These are phyloP conservation scores for Guyanaporus albipodus DNA, from an alignment of 768 basidiomycete genomes.

Conservation along the genomic window DNA sequence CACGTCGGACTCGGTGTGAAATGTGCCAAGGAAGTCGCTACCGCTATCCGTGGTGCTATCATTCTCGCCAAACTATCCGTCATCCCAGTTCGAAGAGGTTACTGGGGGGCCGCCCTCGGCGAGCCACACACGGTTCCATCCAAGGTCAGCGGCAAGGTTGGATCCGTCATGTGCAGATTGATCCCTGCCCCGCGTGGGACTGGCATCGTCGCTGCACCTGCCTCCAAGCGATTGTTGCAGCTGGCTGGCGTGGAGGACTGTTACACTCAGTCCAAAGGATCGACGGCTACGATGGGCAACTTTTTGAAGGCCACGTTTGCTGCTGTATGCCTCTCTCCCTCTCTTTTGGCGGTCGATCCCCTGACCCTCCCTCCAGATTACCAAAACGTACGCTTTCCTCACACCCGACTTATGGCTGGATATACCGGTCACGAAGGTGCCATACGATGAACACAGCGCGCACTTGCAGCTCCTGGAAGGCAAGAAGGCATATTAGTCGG, in stretches of 20 bases:
- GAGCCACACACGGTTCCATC: slow-evolving; percentile 99
- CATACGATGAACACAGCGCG: slow-evolving; percentile 93
- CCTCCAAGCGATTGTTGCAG: slow-evolving; percentile 93
- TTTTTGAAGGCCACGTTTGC: slow-evolving; percentile 97
- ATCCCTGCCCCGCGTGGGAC: slow-evolving; percentile 98
- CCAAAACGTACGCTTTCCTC: slow-evolving; percentile 97
- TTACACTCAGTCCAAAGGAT: slow-evolving; percentile 98
- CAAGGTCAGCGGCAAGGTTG: slow-evolving; percentile 98
- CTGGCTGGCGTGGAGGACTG: slow-evolving; percentile 96
- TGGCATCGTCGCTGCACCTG: slow-evolving; percentile 98
- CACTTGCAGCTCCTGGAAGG: slow-evolving; percentile 81
- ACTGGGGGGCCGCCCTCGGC: slow-evolving; percentile 99
- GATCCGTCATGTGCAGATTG: slow-evolving; percentile 98
- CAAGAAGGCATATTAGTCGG: slow-evolving; percentile 64
- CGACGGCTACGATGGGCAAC: slow-evolving; percentile 98
- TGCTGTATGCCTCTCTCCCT: slow-evolving; percentile 54
- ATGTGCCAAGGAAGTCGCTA: slow-evolving; percentile 99
- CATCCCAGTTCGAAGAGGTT: slow-evolving; percentile 96
- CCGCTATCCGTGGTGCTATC: slow-evolving; percentile 99
- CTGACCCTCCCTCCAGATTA: slow-evolving; percentile 54
- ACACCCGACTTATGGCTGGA: slow-evolving; percentile 98
- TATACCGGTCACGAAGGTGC: slow-evolving; percentile 83
- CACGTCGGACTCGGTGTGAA: slow-evolving; percentile 99
- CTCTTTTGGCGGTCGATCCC: not conserved
- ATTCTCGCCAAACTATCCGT: slow-evolving; percentile 97